Conservation (phyloP, 345 rosid species). For the Gossypioides kirkii region DNA sequence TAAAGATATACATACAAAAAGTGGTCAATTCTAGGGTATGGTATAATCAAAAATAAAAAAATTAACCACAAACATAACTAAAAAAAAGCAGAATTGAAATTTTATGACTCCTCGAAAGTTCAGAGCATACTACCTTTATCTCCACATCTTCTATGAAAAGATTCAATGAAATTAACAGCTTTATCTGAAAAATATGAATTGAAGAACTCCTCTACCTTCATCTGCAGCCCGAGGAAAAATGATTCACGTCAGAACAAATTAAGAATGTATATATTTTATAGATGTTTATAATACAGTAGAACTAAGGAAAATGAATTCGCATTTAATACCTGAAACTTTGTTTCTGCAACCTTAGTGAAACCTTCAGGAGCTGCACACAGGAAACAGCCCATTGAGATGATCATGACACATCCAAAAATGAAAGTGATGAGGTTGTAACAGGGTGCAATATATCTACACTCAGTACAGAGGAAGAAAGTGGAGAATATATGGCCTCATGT, state of each 20-base stretch:
- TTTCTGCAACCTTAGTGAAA: conserved; percentile 65
- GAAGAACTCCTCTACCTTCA: conserved; percentile 75
- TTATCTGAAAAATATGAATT: conserved; percentile 66
- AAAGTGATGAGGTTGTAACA: not conserved
- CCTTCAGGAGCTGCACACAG: conserved; percentile 65
- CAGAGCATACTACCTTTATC: conserved; percentile 67
- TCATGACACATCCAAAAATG: not conserved
- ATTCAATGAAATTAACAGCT: conserved; percentile 53
- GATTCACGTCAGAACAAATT: not conserved
- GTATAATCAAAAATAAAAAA: not conserved
- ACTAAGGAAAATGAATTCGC: not conserved
- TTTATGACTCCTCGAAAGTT: not conserved
- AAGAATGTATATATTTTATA: not conserved
- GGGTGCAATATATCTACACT: not conserved
- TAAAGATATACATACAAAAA: conserved; percentile 10
- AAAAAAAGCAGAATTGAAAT: not conserved
- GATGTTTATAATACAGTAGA: not conserved
- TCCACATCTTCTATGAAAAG: conserved; percentile 74
- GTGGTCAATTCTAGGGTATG: conserved; percentile 1
- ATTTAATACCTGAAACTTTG: conserved; percentile 59
- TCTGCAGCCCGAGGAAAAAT: conserved; percentile 42
- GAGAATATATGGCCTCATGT: not conserved
- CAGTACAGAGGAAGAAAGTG: not conserved
- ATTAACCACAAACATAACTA: not conserved
- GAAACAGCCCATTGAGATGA: conserved; percentile 24